Conservation (phyloP, 2,329 filamentous ascomycete species). For the Orbilia oligospora region DNA sequence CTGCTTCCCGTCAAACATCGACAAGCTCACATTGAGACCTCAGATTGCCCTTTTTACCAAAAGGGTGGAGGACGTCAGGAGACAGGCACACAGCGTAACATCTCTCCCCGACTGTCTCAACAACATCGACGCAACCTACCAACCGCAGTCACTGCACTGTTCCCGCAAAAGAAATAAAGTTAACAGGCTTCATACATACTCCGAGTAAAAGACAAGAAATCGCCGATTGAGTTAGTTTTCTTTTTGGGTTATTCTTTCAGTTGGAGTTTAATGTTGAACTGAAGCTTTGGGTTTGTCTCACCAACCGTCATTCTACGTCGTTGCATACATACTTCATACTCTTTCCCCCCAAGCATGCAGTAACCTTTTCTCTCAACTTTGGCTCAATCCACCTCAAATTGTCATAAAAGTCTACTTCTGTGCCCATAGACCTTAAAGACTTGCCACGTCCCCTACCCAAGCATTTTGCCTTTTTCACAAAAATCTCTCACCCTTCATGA, state of each 20-base stretch:
- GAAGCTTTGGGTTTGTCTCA: conserved; percentile 61
- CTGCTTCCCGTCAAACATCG: conserved; percentile 33
- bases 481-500: conserved; percentile 34
- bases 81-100: conserved; percentile 40
- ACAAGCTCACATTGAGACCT: conserved; percentile 36
- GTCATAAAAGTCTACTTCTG: conserved; percentile 20
- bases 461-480: conserved; percentile 34
- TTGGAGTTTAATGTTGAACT: conserved; percentile 53
- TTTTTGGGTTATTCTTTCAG: conserved; percentile 48
- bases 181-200: conserved; percentile 32
- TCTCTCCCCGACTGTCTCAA: conserved; percentile 41
- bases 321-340: conserved; percentile 35
- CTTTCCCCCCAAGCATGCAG: not conserved
- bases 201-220: conserved; percentile 42
- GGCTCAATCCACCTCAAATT: conserved; percentile 58
- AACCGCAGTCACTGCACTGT: conserved; percentile 29
- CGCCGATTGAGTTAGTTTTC: conserved; percentile 58
- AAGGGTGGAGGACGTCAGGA: conserved; percentile 40
- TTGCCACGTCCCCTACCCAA: conserved; percentile 17
- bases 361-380: conserved; percentile 49
- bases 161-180: conserved; percentile 34
- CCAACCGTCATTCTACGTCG: conserved; percentile 54
- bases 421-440: conserved; percentile 48
- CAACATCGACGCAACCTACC: conserved; percentile 34
- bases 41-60: conserved; percentile 41